A percentile compares a stretch with the other conserved stretches of the same genome.
phyloP scores from a whole-genome alignment of 495 filamentous ascomycete genomes.

The Xylaria venustula region DNA sequence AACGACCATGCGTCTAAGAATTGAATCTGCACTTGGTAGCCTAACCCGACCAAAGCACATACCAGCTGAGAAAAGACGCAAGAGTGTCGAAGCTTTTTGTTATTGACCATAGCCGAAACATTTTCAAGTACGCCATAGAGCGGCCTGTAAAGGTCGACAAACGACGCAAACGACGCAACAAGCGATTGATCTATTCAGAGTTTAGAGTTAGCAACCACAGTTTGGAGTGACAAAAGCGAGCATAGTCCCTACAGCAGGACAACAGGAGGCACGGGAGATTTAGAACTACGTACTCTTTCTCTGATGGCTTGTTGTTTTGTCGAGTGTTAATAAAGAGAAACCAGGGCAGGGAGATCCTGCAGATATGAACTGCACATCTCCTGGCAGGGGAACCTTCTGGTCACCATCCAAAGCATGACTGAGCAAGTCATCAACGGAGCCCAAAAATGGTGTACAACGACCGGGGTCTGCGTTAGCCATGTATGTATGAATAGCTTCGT shows the following conservation, averaged over 20 bases:
- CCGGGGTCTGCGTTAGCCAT: conserved; percentile 52
- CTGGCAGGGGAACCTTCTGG: conserved; percentile 50
- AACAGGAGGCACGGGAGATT: no score
- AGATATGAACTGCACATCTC: conserved; percentile 65
- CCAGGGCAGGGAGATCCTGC: conserved; percentile 75
- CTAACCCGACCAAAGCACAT: conserved; percentile 66
- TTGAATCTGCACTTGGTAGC: conserved; percentile 67
- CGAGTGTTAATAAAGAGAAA: conserved; percentile 59
- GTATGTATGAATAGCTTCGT: conserved; percentile 64
- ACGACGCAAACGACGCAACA: conserved; percentile 70
- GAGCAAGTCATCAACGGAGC: conserved; percentile 70
- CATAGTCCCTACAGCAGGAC: no score
- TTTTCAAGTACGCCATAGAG: conserved; percentile 74
- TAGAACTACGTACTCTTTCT: conserved; percentile 39
- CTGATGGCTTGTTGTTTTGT: conserved; percentile 44
- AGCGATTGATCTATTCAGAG: conserved; percentile 55
- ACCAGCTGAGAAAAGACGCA: conserved; percentile 68
- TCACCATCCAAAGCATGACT: conserved; percentile 52
- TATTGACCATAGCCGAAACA: conserved; percentile 58
- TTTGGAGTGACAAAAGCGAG: no score
- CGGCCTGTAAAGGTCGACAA: conserved; percentile 70
- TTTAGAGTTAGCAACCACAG: neutral
- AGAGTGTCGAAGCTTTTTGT: conserved; percentile 35
- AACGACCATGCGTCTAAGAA: conserved; percentile 66
- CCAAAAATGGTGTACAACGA: conserved; percentile 51